Percentiles rank a stretch among this genome's conserved stretches.
These are phyloP conservation scores for Nepenthes alata DNA, from an alignment of 179 eudicot genomes.

Conservation along the genomic window DNA sequence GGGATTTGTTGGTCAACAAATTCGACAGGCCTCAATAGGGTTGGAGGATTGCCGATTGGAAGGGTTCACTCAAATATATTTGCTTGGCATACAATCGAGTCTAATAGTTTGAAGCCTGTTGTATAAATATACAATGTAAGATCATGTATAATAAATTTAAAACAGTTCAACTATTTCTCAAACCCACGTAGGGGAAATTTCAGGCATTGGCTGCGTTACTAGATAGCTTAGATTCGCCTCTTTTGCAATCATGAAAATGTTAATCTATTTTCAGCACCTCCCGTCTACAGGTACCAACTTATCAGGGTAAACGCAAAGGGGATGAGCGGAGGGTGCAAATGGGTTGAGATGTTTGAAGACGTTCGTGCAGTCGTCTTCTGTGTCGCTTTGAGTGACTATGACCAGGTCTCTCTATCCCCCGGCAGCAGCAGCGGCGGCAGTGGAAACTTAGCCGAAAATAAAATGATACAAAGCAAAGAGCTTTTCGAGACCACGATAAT, in stretches of 20 bases:
- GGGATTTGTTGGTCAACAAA: too few relatives aligned
- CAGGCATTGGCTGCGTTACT: too few relatives aligned
- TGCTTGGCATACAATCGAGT: too few relatives aligned
- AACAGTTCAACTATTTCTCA: too few relatives aligned
- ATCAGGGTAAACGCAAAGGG: constrained; percentile 84
- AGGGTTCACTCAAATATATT: too few relatives aligned
- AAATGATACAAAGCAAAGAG: constrained; percentile 70
- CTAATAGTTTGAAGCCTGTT: too few relatives aligned
- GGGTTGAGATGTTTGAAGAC: constrained; percentile 99
- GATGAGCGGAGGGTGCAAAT: constrained; percentile 87
- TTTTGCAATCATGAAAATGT: not conserved
- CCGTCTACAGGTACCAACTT: constrained; percentile 28
- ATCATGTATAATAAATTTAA: too few relatives aligned
- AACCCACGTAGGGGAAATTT: too few relatives aligned
- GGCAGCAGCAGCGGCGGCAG: constrained; percentile 32
- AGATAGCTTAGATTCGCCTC: too few relatives aligned
- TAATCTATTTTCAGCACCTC: not conserved
- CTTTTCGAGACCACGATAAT: constrained; percentile 62
- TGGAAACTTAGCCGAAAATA: constrained; percentile 47
- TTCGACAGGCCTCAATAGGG: too few relatives aligned
- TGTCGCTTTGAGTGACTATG: constrained; percentile 79
- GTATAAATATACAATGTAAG: too few relatives aligned
- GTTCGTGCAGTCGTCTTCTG: constrained; percentile 77
- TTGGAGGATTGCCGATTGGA: too few relatives aligned
- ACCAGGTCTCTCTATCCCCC: constrained; percentile 45